Base-by-base conservation (phyloP, 257 asterid species). In the Plantago major region DNA sequence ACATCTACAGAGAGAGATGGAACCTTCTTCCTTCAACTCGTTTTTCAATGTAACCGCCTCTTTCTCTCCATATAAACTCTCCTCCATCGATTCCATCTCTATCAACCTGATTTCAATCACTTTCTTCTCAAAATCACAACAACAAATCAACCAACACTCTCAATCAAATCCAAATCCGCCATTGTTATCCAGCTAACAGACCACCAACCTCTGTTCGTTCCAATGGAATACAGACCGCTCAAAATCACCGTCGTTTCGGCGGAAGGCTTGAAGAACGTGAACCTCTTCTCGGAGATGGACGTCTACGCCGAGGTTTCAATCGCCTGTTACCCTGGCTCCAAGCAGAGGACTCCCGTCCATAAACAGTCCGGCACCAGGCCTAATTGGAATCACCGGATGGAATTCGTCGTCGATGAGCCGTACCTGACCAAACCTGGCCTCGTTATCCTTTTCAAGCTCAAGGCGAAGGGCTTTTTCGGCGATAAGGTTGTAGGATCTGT, bases 401-500 rank as follows among this genome's bases (percentile, higher is more conserved):
- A 79, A 10, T 75, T 84, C 63, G 33, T 81, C 46, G 73, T 90
- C 33, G 94, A 82, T 43, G 95, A 84, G 73, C 71, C 78, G 0
- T 81, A 85, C 33, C 80, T 87, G 33, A 71, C 80, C 3, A 78
- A 78, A 51, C 91, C 85, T 0, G 79, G 79, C 18, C 66, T 76
- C n/a, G 72, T 76, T 57, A 79, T 88, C 49, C 71, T 78, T 49
- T 66, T 90, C 43, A 77, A 72, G 45, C 74, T 90, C 78, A 81
- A 71, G 60, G 73, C 85, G 38, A 78, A 83, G 13, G 62, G 83
- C 26, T 68, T 80, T 1, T 43, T 83, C n/a, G 65, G 72, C 2
- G 83, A 80, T 62, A 88, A 77, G 73, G 80, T 67, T 10, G 50
- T 90, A 12, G 96, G 98, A 9, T 73, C 82, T 43, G 88, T 78